These are phyloP conservation scores for Elsinoe ampelina DNA, from an alignment of 2,329 filamentous ascomycete genomes.

Conservation along the genomic window DNA sequence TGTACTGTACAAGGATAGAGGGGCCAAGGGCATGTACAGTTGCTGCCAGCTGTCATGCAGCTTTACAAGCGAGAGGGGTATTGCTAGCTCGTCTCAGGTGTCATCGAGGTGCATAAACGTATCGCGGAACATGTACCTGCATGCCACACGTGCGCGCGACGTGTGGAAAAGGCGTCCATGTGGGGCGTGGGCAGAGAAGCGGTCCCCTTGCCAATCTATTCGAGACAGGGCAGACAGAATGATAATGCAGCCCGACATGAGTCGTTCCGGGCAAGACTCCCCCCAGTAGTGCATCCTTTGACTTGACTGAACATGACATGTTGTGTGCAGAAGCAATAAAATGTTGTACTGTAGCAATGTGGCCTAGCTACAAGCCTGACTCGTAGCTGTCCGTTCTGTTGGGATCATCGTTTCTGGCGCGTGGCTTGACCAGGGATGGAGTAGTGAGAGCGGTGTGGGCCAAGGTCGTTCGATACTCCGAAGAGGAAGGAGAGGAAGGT, in stretches of 20 bases:
- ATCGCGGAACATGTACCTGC: not conserved
- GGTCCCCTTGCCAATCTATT: slow-evolving; percentile 6
- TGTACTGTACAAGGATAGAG: not conserved
- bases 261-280: not conserved
- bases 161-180: not conserved
- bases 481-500: not conserved
- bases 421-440: not conserved
- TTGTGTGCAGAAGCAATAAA: not conserved
- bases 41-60: not conserved
- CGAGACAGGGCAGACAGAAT: slow-evolving; percentile 2
- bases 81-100: slow-evolving; percentile 7
- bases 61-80: not conserved
- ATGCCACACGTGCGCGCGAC: slow-evolving; percentile 9
- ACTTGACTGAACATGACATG: not conserved
- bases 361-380: not conserved
- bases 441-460: not conserved
- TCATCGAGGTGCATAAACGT: not conserved
- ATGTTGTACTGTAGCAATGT: not conserved
- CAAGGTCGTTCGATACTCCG: too few relatives aligned
- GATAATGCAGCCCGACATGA: not conserved
- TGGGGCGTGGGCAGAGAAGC: not conserved
- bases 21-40: not conserved
- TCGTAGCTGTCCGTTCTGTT: not conserved
- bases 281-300: not conserved
- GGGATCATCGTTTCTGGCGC: not conserved